These are phyloP conservation scores for Lasiodiplodia theobromae DNA, from an alignment of 2,329 filamentous ascomycete genomes.

Conservation along the genomic window DNA sequence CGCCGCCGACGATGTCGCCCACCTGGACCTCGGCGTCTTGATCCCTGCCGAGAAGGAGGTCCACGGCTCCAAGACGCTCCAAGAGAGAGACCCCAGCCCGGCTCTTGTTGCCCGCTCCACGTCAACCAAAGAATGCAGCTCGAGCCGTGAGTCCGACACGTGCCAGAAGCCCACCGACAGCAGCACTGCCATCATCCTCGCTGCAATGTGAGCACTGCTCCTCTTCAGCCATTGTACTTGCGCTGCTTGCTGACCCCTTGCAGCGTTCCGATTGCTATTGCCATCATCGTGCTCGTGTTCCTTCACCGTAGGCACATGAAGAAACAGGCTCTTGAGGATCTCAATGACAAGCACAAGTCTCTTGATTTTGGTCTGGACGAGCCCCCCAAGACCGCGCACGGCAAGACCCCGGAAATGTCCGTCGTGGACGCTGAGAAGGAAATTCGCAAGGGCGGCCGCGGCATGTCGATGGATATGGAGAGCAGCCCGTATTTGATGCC, in stretches of 20 bases:
- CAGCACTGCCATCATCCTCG: slow-evolving; percentile 44
- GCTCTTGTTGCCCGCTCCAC: slow-evolving; percentile 19
- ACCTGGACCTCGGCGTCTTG: slow-evolving; percentile 7
- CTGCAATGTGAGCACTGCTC: slow-evolving; percentile 41
- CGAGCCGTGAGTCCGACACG: slow-evolving; percentile 37
- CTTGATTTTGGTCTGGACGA: slow-evolving; percentile 87
- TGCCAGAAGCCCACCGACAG: slow-evolving; percentile 46
- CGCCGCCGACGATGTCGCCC: slow-evolving; percentile 33
- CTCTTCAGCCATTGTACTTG: not conserved
- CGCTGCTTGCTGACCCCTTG: slow-evolving; percentile 8
- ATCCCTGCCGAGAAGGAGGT: slow-evolving; percentile 12
- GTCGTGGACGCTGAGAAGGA: slow-evolving; percentile 62
- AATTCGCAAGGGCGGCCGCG: slow-evolving; percentile 50
- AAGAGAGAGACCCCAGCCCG: slow-evolving; percentile 14
- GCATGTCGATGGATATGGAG: slow-evolving; percentile 70
- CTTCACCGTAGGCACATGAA: slow-evolving; percentile 80
- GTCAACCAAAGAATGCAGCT: slow-evolving; percentile 16
- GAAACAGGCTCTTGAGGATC: slow-evolving; percentile 78
- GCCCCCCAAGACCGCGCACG: slow-evolving; percentile 29
- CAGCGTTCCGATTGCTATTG: slow-evolving; percentile 78
- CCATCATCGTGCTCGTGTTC: slow-evolving; percentile 72
- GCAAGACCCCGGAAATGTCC: slow-evolving; percentile 58
- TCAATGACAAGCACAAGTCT: slow-evolving; percentile 84
- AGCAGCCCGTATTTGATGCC: slow-evolving; percentile 94
- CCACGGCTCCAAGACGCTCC: slow-evolving; percentile 7